A percentile compares a stretch with the other conserved stretches of the same genome.
These are phyloP conservation scores for Akanthomyces uredinophilus DNA, from an alignment of 2,329 filamentous ascomycete genomes.

Conservation along the genomic window DNA sequence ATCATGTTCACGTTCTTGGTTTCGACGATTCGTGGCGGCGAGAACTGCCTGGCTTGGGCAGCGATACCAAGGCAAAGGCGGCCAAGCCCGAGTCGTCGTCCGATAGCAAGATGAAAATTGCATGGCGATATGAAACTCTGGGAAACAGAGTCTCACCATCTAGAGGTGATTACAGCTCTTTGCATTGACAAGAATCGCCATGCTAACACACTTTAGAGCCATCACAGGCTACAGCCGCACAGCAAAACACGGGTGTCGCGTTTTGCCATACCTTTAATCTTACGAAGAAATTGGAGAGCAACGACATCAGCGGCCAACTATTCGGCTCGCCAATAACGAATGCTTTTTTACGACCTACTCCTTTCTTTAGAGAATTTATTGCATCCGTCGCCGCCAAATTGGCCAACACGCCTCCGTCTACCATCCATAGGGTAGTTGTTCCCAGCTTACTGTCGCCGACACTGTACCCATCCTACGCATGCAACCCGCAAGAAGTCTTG, in stretches of 20 bases:
- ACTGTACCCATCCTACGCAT: conserved; percentile 65
- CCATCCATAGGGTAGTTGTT: conserved; percentile 76
- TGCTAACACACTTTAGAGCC: conserved; percentile 12
- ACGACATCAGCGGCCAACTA: conserved; percentile 46
- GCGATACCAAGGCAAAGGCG: conserved; percentile 33
- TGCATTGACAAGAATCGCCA: not conserved
- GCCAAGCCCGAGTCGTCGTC: conserved; percentile 34
- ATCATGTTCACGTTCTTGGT: conserved; percentile 81
- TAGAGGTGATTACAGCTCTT: conserved; percentile 49
- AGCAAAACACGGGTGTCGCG: conserved; percentile 24
- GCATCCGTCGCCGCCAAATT: conserved; percentile 52
- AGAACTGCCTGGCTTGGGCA: conserved; percentile 71
- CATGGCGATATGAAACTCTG: conserved; percentile 90
- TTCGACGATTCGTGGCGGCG: conserved; percentile 74
- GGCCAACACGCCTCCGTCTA: conserved; percentile 50
- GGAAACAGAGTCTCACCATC: conserved; percentile 59
- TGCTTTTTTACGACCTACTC: conserved; percentile 21
- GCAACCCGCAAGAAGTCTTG: conserved; percentile 67
- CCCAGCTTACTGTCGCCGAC: conserved; percentile 83
- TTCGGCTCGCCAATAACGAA: conserved; percentile 45
- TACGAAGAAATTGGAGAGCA: conserved; percentile 54
- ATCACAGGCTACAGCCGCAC: conserved; percentile 19
- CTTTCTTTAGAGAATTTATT: conserved; percentile 57
- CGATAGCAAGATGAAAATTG: conserved; percentile 92
- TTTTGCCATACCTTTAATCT: conserved; percentile 75